These are phyloP conservation scores for Maudiozyma barnettii DNA, from an alignment of 805 yeast species.

Conservation along the genomic window DNA sequence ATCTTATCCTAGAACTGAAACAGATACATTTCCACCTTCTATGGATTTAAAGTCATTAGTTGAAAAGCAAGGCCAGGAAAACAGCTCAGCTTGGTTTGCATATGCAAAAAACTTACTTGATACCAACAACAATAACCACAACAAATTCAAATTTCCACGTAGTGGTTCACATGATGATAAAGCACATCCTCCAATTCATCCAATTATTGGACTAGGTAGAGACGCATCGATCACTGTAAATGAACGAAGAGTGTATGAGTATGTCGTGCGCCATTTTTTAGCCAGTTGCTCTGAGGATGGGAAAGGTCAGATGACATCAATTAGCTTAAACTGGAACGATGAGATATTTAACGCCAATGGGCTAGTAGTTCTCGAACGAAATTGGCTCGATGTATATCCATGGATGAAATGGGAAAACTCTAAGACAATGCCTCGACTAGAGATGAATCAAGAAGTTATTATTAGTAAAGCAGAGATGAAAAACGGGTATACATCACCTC, in stretches of 20 bases:
- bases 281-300: constrained; percentile 94
- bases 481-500: constrained; percentile 74
- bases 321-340: constrained; percentile 64
- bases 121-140: constrained; percentile 26
- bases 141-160: constrained; percentile 57
- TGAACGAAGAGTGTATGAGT: constrained; percentile 76
- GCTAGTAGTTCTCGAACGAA: constrained; percentile 57
- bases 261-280: constrained; percentile 72
- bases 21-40: constrained; percentile 69
- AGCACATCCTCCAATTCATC: constrained; percentile 98
- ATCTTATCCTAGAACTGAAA: constrained; percentile 96
- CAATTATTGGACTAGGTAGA: constrained; percentile 36
- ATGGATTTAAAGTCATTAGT: constrained; percentile 64
- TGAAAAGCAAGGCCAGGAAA: constrained; percentile 40
- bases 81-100: constrained; percentile 71
- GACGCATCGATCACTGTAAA: constrained; percentile 18
- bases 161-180: constrained; percentile 79
- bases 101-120: constrained; percentile 45
- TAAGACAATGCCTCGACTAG: constrained; percentile 55
- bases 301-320: constrained; percentile 56
- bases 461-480: constrained; percentile 49
- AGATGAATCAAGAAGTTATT: constrained; percentile 45
- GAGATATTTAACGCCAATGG: constrained; percentile 73
- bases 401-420: constrained; percentile 72
- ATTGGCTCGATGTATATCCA: constrained; percentile 71